A percentile compares a stretch with the other conserved stretches of the same genome.
Conservation (phyloP, 23 red algal species). For the Gracilaria gracilis region DNA sequence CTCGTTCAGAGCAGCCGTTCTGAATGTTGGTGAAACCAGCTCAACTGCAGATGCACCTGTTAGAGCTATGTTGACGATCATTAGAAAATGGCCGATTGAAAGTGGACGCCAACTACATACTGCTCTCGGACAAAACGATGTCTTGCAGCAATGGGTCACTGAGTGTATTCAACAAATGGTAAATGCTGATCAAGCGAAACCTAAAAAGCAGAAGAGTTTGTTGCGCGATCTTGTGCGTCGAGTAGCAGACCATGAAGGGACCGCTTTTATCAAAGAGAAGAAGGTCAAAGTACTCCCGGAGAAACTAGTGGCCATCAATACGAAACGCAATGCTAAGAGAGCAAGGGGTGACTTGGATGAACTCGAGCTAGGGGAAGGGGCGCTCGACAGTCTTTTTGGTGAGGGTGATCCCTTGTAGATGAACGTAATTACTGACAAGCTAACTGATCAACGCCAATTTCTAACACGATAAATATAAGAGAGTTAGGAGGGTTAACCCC, state of each 20-base stretch:
- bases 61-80: conserved; percentile 26
- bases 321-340: background rate
- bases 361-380: conserved; percentile 38
- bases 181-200: background rate
- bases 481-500: too few species aligned
- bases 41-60: conserved; percentile 12
- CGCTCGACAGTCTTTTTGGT: conserved; percentile 63
- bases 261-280: background rate
- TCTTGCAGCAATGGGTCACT: conserved; percentile 19
- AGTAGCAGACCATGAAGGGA: conserved; percentile 41
- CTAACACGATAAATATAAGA: conserved; percentile 40
- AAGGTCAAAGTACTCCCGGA: conserved; percentile 58
- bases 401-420: conserved; percentile 54
- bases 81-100: conserved; percentile 58
- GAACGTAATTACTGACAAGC: background rate
- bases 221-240: conserved; percentile 9
- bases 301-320: conserved; percentile 31
- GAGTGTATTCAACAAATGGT: conserved; percentile 14
- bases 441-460: background rate
- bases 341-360: conserved; percentile 42
- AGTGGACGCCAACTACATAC: conserved; percentile 11
- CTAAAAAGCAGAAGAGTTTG: conserved; percentile 13
- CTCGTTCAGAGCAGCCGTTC: conserved; percentile 24
- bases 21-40: conserved; percentile 12
- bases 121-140: conserved; percentile 2